These are phyloP conservation scores for Coniosporium tulheliwenetii DNA, from an alignment of 2,329 filamentous ascomycete genomes.

Conservation along the genomic window DNA sequence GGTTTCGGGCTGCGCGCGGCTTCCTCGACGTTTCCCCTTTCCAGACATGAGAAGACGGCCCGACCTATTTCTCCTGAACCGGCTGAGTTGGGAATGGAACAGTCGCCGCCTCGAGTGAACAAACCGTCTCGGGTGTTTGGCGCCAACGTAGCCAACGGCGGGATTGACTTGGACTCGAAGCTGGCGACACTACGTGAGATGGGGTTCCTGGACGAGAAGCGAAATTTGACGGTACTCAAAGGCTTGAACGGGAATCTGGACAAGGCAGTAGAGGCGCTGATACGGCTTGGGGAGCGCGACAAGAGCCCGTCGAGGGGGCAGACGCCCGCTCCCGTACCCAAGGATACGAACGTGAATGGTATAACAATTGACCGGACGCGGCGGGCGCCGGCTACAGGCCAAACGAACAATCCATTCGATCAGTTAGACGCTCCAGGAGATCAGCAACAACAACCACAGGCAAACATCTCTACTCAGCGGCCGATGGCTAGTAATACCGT, in stretches of 20 bases:
- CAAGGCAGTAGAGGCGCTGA: constrained; percentile 68
- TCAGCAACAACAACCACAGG: constrained; percentile 6
- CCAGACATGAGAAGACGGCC: constrained; percentile 42
- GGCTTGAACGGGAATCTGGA: constrained; percentile 75
- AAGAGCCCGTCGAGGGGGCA: constrained; percentile 21
- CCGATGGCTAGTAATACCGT: too few species aligned
- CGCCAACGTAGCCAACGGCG: constrained; percentile 40
- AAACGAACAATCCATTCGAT: constrained; percentile 28
- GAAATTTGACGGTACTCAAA: constrained; percentile 68
- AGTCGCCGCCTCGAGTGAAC: constrained; percentile 31
- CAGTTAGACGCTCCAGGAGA: constrained; percentile 20
- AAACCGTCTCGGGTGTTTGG: constrained; percentile 56
- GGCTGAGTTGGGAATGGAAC: constrained; percentile 11
- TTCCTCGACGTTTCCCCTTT: constrained; percentile 54
- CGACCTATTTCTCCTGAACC: constrained; percentile 18
- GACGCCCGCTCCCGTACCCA: constrained; percentile 25
- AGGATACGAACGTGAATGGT: constrained; percentile 27
- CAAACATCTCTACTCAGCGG: background rate
- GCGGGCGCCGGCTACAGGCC: constrained; percentile 7
- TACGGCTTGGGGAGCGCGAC: constrained; percentile 62
- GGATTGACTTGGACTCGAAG: constrained; percentile 57
- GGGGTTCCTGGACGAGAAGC: constrained; percentile 75
- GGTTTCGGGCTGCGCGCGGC: constrained; percentile 51
- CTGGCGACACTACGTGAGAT: constrained; percentile 67
- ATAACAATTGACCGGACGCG: constrained; percentile 24